Conservation (phyloP, 768 basidiomycete species). For the Leccinum obscurum region DNA sequence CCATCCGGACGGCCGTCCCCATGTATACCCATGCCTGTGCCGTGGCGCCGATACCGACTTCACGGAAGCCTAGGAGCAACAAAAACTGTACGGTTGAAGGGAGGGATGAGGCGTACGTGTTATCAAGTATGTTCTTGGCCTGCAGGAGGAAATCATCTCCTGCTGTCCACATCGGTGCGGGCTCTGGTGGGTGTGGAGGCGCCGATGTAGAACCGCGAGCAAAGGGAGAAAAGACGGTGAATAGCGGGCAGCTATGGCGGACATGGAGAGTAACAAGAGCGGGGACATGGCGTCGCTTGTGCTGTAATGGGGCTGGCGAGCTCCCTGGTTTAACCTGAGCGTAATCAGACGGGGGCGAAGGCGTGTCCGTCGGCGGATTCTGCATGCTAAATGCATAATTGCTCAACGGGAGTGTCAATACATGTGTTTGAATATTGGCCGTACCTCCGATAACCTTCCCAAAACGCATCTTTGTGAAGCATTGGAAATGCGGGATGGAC, state of each 20-base stretch:
- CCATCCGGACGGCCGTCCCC: conserved; percentile 90
- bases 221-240: conserved; percentile 33
- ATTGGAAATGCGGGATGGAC: conserved; percentile 82
- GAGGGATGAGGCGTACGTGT: conserved; percentile 66
- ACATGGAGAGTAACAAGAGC: conserved; percentile 80
- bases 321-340: conserved; percentile 17
- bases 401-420: not conserved
- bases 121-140: conserved; percentile 67
- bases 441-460: conserved; percentile 54
- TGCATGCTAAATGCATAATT: conserved; percentile 22
- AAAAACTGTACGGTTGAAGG: conserved; percentile 78
- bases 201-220: conserved; percentile 33
- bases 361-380: conserved; percentile 30
- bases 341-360: conserved; percentile 30
- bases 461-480: conserved; percentile 68
- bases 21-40: conserved; percentile 83
- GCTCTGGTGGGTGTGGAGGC: conserved; percentile 42
- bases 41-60: conserved; percentile 89
- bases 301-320: conserved; percentile 38
- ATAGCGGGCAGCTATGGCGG: conserved; percentile 78
- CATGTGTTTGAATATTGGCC: not conserved
- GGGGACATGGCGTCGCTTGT: conserved; percentile 50
- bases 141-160: conserved; percentile 70
- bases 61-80: conserved; percentile 78
- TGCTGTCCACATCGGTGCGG: conserved; percentile 73